These are phyloP conservation scores for Rhynchospora pubera DNA, from an alignment of 176 grass and related monocot species.

Conservation along the genomic window DNA sequence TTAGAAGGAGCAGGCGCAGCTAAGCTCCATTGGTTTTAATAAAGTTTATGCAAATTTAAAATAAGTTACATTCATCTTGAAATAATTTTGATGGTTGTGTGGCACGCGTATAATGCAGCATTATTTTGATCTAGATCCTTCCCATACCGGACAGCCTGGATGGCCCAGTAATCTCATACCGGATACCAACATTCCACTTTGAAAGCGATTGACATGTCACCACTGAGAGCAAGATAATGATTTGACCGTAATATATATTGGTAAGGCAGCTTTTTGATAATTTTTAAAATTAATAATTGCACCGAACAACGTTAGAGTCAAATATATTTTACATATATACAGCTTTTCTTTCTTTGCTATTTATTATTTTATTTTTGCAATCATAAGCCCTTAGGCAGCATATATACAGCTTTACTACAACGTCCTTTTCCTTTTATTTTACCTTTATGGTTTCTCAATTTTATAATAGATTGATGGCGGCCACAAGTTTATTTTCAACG, in stretches of 20 bases:
- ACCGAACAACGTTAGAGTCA: neutral
- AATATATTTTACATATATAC: neutral
- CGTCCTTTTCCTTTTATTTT: neutral
- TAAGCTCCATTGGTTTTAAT: too few relatives aligned
- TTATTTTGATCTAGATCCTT: too few relatives aligned
- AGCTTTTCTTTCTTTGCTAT: neutral
- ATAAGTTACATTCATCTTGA: too few relatives aligned
- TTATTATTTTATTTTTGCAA: neutral
- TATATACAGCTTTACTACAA: neutral
- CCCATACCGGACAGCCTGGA: neutral
- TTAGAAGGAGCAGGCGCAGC: too few relatives aligned
- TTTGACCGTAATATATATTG: neutral
- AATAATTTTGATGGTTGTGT: too few relatives aligned
- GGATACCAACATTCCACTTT: constrained; percentile 4
- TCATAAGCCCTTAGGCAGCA: too few relatives aligned
- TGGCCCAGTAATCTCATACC: constrained; percentile 10
- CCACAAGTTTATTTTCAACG: neutral
- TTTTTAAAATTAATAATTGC: neutral
- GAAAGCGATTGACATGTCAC: constrained; percentile 7
- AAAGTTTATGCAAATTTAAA: too few relatives aligned
- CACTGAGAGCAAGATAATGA: neutral
- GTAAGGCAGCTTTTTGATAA: neutral
- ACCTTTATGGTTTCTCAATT: neutral
- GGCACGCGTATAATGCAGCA: too few relatives aligned
- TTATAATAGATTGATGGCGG: neutral